These are phyloP conservation scores for Globisporangium okanoganense DNA, from an alignment of 352 stramenopile species.

Conservation along the genomic window DNA sequence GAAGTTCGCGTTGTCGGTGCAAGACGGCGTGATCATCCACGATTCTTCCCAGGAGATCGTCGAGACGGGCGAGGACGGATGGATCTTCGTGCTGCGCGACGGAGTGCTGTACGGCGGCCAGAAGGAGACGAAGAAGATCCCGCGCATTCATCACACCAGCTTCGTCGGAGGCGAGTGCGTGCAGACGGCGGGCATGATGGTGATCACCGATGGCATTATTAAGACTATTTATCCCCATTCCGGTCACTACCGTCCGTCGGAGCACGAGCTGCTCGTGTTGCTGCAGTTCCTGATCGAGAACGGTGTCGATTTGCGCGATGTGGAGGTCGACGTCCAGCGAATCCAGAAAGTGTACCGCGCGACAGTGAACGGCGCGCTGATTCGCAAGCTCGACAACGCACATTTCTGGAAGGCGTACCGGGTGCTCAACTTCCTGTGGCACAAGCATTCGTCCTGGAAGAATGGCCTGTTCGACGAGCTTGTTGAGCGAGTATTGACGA, in stretches of 20 bases:
- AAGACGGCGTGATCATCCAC: slow-evolving; percentile 62
- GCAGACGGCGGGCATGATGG: slow-evolving; percentile 96
- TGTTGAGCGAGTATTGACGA: slow-evolving; percentile 60
- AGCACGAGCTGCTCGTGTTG: slow-evolving; percentile 93
- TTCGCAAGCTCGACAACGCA: slow-evolving; percentile 82
- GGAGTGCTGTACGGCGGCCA: slow-evolving; percentile 91
- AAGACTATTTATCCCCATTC: slow-evolving; percentile 96
- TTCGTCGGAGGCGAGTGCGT: slow-evolving; percentile 97
- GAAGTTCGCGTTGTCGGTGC: slow-evolving; percentile 86
- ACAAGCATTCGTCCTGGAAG: slow-evolving; percentile 77
- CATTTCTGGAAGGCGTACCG: slow-evolving; percentile 80
- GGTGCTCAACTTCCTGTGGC: slow-evolving; percentile 71
- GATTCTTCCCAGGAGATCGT: slow-evolving; percentile 71
- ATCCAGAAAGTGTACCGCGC: slow-evolving; percentile 94
- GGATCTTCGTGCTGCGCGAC: slow-evolving; percentile 97
- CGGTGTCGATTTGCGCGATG: slow-evolving; percentile 85
- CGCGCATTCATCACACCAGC: slow-evolving; percentile 97
- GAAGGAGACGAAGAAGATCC: slow-evolving; percentile 92
- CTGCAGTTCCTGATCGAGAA: slow-evolving; percentile 91
- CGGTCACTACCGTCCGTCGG: slow-evolving; percentile 95
- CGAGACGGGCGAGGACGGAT: slow-evolving; percentile 90
- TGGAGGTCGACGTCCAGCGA: slow-evolving; percentile 95
- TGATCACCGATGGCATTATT: slow-evolving; percentile 89
- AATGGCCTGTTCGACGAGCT: slow-evolving; percentile 75
- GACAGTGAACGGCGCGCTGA: slow-evolving; percentile 58